Evolutionary conservation across 768 basidiomycete species (phyloP), one percentile per base, ranked within the genome.

Genomic region (Hirschioporus abietinus): DNA sequence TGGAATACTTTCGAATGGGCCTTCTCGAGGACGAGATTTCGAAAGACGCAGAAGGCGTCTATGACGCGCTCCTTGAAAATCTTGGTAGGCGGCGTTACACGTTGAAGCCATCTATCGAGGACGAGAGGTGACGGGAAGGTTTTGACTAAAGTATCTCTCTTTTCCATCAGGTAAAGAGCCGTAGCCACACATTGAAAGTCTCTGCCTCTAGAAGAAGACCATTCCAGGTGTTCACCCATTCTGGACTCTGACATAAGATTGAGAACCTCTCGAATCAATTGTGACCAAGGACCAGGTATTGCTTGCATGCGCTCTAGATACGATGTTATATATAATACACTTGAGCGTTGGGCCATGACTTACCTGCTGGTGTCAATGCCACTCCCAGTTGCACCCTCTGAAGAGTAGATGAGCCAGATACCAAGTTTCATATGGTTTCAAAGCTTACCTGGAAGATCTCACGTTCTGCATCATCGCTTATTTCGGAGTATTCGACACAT

Each of bases 331-430:
- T 68, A 64, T 65, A 58, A 52, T 30, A 35, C 18, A 18, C 17
- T 20, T 30, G 25, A 60, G 42, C 2, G 60, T 26, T 36, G 10
- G 36, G 66, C 62, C 25, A 66, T 35, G 58, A 72, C 78, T 35
- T 66, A 84, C 86, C 88, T 69, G 88, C 86, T 4, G 88, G 87
- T 0, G 89, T 91, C 34, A 91, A 78, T 0, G 91, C 89, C 82
- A 92, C 88, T 7, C 91, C 91, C 2, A 90, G 80, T 75, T 92
- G 91, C 7, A 92, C 91, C 63, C 91, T 82, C 88, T 92, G 59
- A 25, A 20, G 12, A 20, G 42, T 15, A 52, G 12, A 15, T 52
- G 42, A 52, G 20, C 20, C 12, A 20, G 42, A 52, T 15, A 20
- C 42, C 42, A 52, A 52, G 5, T 52, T 15, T 52, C 42, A 15